Base-by-base conservation (phyloP, 2,329 filamentous ascomycete genomes). In the Diaporthe longicolla region DNA sequence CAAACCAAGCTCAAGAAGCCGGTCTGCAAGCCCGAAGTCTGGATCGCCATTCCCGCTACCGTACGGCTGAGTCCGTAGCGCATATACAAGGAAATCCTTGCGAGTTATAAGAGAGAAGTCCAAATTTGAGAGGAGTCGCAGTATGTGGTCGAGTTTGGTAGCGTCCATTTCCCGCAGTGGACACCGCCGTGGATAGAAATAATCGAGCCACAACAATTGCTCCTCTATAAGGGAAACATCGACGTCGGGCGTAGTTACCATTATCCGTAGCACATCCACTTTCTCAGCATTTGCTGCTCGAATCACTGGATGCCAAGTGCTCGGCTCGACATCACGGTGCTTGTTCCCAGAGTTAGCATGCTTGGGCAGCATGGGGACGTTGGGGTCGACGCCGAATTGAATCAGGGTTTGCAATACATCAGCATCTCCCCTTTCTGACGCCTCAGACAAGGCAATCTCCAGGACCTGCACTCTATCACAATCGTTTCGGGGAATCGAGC, bases 381-480 rank as follows among this genome's bases (percentile, higher is more conserved):
- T 63, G 15, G 58, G 58, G 15, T 63, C 58, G 35, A 63, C 58
- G 21, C 58, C 58, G 8, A 63, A 45, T 63, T 40, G 58, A 15
- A 63, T 15, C 58, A 63, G 21, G 15, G n/a, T 29, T 21, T 45
- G 58, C 6, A 63, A 24, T 8, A 63, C 58, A 29, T 21, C 1
- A 24, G 13, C 24, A 29, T 63, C 5, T 1, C 58, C 58, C 11
- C 37, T 63, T 3, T 9, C 37, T 43, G 58, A 45, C 8, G 58
- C 58, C 58, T 63, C 58, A 19, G 58, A 63, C 21, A 63, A 40
- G 11, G 58, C 37, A 7, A 45, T 2, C n/a, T 63, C n/a, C 3
- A 63, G 37, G 5, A 63, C n/a, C 8, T 7, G 1, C 8, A 6
- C 11, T 29, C 37, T 29, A 63, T 29, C n/a, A 7, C 7, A 6